Evolutionary conservation across 441 rosid species (phyloP).

Genomic region (Pelargonium cotyledonis): DNA sequence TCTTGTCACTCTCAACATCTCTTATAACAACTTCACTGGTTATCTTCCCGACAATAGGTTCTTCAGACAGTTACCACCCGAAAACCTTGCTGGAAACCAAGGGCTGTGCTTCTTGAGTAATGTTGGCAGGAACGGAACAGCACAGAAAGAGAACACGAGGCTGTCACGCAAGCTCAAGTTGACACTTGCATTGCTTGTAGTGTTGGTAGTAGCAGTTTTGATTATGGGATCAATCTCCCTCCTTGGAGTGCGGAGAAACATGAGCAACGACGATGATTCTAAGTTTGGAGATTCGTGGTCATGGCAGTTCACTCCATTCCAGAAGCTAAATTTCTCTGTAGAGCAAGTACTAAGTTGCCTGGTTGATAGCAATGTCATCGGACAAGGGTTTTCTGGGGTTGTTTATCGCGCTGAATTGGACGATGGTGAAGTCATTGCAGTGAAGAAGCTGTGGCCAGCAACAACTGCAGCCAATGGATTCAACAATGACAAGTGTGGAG

Average conservation of each 20-base stretch:
- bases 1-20: constrained; percentile 75
- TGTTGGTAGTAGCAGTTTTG: constrained; percentile 56
- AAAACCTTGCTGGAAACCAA: constrained; percentile 53
- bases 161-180: constrained; percentile 55
- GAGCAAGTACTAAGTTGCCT: constrained; percentile 75
- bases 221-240: constrained; percentile 65
- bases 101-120: constrained; percentile 54
- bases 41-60: constrained; percentile 84
- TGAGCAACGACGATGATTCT: constrained; percentile 51
- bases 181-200: constrained; percentile 57
- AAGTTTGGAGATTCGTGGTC: constrained; percentile 80
- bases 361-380: constrained; percentile 72
- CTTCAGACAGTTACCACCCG: constrained; percentile 53
- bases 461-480: constrained; percentile 38
- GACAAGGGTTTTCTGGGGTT: constrained; percentile 87
- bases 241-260: constrained; percentile 41
- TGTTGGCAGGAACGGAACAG: constrained; percentile 29
- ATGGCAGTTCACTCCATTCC: constrained; percentile 96
- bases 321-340: constrained; percentile 78
- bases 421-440: constrained; percentile 80
- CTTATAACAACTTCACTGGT: constrained; percentile 76
- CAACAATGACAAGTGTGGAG: constrained; percentile 36
- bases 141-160: constrained; percentile 21
- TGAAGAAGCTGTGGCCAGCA: constrained; percentile 89
- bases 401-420: constrained; percentile 88